Conservation (phyloP, 306 rosid genomes). For the Cicer arietinum region DNA sequence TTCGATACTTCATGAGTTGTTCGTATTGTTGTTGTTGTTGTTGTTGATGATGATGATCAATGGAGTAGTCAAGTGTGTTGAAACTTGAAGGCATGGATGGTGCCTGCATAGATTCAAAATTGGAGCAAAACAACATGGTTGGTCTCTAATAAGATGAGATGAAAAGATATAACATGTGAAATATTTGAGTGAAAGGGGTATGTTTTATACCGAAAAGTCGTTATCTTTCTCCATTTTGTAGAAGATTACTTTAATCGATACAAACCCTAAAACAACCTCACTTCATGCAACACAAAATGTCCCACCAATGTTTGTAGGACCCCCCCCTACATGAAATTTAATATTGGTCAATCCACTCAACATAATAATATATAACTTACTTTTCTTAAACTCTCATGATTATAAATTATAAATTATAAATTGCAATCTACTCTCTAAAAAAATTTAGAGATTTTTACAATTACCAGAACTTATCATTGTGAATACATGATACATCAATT, state of each 20-base stretch:
- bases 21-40: constrained; percentile 40
- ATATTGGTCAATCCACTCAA: background rate
- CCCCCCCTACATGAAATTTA: constrained; percentile 50
- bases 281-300: constrained; percentile 44
- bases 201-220: constrained; percentile 68
- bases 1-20: constrained; percentile 54
- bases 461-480: no score
- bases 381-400: no score
- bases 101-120: constrained; percentile 55
- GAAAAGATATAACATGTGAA: constrained; percentile 48
- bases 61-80: constrained; percentile 57
- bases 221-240: constrained; percentile 76
- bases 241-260: constrained; percentile 46
- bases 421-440: no score
- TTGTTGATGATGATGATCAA: constrained; percentile 33
- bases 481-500: no score
- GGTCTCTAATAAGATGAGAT: constrained; percentile 12
- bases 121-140: constrained; percentile 54
- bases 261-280: constrained; percentile 46
- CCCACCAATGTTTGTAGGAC: constrained; percentile 48
- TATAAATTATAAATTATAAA: no score
- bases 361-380: no score
- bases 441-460: no score
- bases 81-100: constrained; percentile 58
- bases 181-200: constrained; percentile 15